phyloP scores from a whole-genome alignment of 306 rosid species.

The Sesbania bispinosa region DNA sequence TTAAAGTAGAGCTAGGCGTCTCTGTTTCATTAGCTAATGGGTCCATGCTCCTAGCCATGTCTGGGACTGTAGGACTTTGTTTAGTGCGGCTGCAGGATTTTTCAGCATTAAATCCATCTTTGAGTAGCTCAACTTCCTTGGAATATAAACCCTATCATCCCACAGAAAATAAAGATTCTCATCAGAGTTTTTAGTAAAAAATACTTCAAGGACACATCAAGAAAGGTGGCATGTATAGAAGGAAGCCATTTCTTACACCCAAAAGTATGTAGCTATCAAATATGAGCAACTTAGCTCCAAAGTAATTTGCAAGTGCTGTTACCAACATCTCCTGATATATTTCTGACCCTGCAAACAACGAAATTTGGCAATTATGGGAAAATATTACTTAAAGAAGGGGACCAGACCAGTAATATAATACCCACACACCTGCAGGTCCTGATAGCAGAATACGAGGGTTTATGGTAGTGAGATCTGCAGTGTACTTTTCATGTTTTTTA shows the following conservation, averaged over 20 bases:
- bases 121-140: slow-evolving; percentile 83
- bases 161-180: slow-evolving; percentile 11
- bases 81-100: slow-evolving; percentile 51
- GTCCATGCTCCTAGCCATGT: slow-evolving; percentile 46
- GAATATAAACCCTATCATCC: slow-evolving; percentile 70
- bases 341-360: slow-evolving; percentile 72
- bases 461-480: slow-evolving; percentile 83
- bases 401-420: slow-evolving; percentile 15
- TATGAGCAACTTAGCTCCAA: slow-evolving; percentile 91
- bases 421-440: slow-evolving; percentile 89
- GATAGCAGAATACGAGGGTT: slow-evolving; percentile 96
- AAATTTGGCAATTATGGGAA: background rate
- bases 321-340: slow-evolving; percentile 97
- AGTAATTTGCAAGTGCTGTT: slow-evolving; percentile 90
- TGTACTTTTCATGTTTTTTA: slow-evolving; percentile 78
- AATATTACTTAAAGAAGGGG: background rate
- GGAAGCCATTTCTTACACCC: slow-evolving; percentile 82
- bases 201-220: slow-evolving; percentile 14
- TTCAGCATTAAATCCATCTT: slow-evolving; percentile 61
- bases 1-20: slow-evolving; percentile 66
- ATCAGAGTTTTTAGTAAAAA: background rate
- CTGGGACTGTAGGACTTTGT: slow-evolving; percentile 47
- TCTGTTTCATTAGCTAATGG: slow-evolving; percentile 59
- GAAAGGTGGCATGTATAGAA: slow-evolving; percentile 20
- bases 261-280: slow-evolving; percentile 92